Base-by-base conservation (phyloP, 164 flowering plant species). In the Piper longum region DNA sequence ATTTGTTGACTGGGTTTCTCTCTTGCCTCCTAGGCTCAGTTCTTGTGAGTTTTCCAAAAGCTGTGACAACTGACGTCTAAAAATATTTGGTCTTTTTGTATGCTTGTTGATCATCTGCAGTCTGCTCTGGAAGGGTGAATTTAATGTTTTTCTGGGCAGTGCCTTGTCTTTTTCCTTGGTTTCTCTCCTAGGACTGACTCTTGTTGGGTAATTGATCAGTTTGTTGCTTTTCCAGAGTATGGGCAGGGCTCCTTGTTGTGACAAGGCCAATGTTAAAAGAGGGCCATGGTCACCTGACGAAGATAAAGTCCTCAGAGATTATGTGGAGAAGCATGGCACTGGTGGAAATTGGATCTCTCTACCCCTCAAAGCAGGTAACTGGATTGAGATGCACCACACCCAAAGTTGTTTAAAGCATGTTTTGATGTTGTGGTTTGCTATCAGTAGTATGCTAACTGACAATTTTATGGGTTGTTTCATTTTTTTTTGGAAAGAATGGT, bases 221-320 rank as follows among this genome's bases (percentile, higher is more conserved):
- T 11, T 6, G 48, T 6, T 44, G 48, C 9, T 48, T 14, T 9
- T 48, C 57, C 36, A 26, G 36, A 48, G 52, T 48, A 85, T 85
- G 90, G 93, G 88, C n/a, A 87, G 90, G 74, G 90, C 95, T 72
- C 95, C 95, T 67, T 85, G 95, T 66, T 87, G 95, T 72, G 95
- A 87, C 80, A 87, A 85, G 62, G 87, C 87, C 65, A 83, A 78
- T 69, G 95, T 87, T 67, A 87, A 87, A 85, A 87, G 75, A 73
- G 95, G 95, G 4, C 95, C 93, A 56, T 87, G 93, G 93, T 83
- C 93, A 16, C 90, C 93, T 66, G 93, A 85, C 64, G 93, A 87
- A 80, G 90, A 87, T 63, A 64, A 75, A 4, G 78, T 71, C 74
- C 92, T 86, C 73, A 84, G 78, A 62, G 74, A 79, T 16, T 84